Evolutionary conservation across 2,329 filamentous ascomycete species (phyloP).

Genomic region (Fusarium xylarioides): DNA sequence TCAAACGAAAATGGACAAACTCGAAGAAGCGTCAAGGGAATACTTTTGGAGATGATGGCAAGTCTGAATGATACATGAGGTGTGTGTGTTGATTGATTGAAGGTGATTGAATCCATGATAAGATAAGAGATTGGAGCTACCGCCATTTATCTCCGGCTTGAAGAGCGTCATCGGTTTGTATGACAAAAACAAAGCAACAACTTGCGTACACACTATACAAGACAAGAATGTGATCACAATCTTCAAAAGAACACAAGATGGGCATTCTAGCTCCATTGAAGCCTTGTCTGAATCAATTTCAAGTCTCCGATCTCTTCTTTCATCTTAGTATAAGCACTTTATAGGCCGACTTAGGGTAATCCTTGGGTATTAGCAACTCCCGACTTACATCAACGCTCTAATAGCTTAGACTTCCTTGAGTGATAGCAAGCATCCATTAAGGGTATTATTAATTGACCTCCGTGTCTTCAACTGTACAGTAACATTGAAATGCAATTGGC

Average conservation of each 20-base stretch:
- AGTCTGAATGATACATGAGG: not conserved
- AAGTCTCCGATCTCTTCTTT: not conserved
- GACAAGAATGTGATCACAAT: not conserved
- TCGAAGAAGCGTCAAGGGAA: not conserved
- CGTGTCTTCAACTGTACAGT: not conserved
- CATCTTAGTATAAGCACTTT: not conserved
- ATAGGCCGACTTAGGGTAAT: not conserved
- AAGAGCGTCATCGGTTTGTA: conserved; percentile 17
- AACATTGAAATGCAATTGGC: not conserved
- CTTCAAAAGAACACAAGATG: not conserved
- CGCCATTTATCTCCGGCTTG: conserved; percentile 11
- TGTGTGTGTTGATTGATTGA: conserved; percentile 38
- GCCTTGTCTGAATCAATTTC: not conserved
- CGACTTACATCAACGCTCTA: not conserved
- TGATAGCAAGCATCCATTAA: not conserved
- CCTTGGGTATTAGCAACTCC: not conserved
- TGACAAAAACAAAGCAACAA: not conserved
- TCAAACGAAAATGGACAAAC: not conserved
- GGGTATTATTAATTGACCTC: not conserved
- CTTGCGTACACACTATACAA: not conserved
- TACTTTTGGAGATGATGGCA: not conserved
- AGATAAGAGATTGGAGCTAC: conserved; percentile 39
- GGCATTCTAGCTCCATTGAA: not conserved
- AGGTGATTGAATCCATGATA: conserved; percentile 32
- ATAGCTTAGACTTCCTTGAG: no score